Percentiles rank a stretch among this genome's conserved stretches.
phyloP scores from a whole-genome alignment of 495 filamentous ascomycete species.

The Letharia lupina region DNA sequence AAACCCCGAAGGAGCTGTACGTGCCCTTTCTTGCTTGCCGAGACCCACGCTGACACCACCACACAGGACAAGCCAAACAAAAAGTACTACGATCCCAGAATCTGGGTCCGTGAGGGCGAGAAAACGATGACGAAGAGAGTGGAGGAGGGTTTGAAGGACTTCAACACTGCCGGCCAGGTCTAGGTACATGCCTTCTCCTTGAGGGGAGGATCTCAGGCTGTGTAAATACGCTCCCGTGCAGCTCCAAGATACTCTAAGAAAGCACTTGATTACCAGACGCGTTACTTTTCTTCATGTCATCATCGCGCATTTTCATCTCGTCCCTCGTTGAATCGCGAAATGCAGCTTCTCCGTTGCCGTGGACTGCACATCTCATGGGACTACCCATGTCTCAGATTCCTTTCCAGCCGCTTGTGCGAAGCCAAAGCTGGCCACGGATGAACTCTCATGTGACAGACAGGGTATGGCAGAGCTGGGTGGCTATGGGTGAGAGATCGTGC shows the following conservation, averaged over 20 bases:
- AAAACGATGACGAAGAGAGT: slow-evolving; percentile 89
- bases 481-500: too few species aligned
- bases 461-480: too few species aligned
- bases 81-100: slow-evolving; percentile 85
- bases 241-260: not conserved
- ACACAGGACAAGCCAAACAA: slow-evolving; percentile 87
- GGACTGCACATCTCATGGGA: not conserved
- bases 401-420: too few species aligned
- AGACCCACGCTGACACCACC: not conserved
- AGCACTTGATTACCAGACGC: not conserved
- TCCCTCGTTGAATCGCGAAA: not conserved
- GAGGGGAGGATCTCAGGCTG: not conserved
- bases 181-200: slow-evolving; percentile 43
- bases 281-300: not conserved
- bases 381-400: too few species aligned
- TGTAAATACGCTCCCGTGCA: not conserved
- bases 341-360: not conserved
- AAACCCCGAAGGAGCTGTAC: slow-evolving; percentile 74
- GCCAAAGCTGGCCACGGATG: too few species aligned
- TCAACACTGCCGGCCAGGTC: slow-evolving; percentile 79
- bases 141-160: slow-evolving; percentile 73
- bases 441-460: too few species aligned
- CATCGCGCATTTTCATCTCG: not conserved
- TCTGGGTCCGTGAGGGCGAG: slow-evolving; percentile 86
- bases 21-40: not conserved